phyloP scores from a whole-genome alignment of 2,329 filamentous ascomycete genomes.

The Colletotrichum australisinense region DNA sequence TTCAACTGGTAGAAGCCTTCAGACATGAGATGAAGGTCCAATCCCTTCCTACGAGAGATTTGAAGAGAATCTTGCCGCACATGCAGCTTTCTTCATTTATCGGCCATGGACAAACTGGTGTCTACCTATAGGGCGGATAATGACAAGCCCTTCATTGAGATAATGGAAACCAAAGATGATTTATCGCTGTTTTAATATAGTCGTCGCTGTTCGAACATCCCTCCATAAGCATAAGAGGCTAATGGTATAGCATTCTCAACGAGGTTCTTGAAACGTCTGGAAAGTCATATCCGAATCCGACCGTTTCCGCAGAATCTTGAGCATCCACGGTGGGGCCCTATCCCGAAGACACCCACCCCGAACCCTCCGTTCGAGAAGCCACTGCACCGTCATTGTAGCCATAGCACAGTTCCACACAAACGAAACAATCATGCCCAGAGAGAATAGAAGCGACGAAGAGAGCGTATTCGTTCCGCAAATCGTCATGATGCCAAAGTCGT shows the following conservation, averaged over 20 bases:
- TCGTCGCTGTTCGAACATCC: no score
- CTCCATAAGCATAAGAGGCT: no score
- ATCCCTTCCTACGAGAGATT: no score
- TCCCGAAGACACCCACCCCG: conserved; percentile 11
- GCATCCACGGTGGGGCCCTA: conserved; percentile 28
- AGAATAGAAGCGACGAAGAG: conserved; percentile 21
- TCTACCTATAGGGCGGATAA: no score
- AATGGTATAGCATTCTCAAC: not conserved
- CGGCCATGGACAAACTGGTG: no score
- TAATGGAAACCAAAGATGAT: no score
- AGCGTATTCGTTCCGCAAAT: conserved; percentile 22
- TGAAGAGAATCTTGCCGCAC: no score
- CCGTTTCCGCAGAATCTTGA: conserved; percentile 20
- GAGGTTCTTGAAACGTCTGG: not conserved
- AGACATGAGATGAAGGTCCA: no score
- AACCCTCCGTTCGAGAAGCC: conserved; percentile 23
- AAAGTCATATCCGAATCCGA: not conserved
- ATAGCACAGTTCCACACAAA: conserved; percentile 32
- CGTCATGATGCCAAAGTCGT: conserved; percentile 28
- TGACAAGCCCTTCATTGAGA: no score
- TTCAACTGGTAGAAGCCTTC: conserved; percentile 17
- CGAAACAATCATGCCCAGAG: conserved; percentile 31
- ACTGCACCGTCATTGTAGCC: conserved; percentile 33
- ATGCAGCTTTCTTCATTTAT: no score
- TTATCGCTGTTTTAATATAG: no score